A percentile compares a stretch with the other conserved stretches of the same genome.
Evolutionary conservation across 2,329 filamentous ascomycete species (phyloP).

Genomic region (Fonsecaea multimorphosa): DNA sequence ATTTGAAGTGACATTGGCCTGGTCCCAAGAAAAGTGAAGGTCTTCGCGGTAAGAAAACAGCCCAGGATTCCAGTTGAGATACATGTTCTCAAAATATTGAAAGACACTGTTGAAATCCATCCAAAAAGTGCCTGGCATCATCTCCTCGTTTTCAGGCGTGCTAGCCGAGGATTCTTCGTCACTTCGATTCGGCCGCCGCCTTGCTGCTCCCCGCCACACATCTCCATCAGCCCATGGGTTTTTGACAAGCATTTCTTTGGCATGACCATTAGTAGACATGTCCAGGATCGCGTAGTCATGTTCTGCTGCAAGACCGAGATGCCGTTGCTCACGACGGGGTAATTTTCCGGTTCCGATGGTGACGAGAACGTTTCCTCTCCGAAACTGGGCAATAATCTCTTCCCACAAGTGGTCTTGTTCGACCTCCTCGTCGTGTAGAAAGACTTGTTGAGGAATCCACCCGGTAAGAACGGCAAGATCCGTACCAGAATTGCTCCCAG

Average conservation of each 20-base stretch:
- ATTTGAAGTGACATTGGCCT: slow-evolving; percentile 48
- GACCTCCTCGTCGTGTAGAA: slow-evolving; percentile 84
- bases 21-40: slow-evolving; percentile 84
- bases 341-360: slow-evolving; percentile 90
- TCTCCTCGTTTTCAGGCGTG: slow-evolving; percentile 27
- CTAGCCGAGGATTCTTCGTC: slow-evolving; percentile 19
- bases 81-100: slow-evolving; percentile 93
- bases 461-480: slow-evolving; percentile 91
- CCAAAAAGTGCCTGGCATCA: slow-evolving; percentile 82
- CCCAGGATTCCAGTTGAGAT: slow-evolving; percentile 94
- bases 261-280: slow-evolving; percentile 68
- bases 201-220: slow-evolving; percentile 42
- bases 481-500: slow-evolving; percentile 94
- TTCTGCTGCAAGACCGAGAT: slow-evolving; percentile 81
- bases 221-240: slow-evolving; percentile 90
- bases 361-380: slow-evolving; percentile 79
- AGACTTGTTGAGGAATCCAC: slow-evolving; percentile 96
- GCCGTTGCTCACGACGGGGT: slow-evolving; percentile 75
- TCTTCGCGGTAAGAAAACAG: slow-evolving; percentile 84
- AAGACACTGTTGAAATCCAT: slow-evolving; percentile 85
- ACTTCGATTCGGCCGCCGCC: slow-evolving; percentile 35
- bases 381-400: slow-evolving; percentile 75
- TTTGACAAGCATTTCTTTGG: slow-evolving; percentile 79
- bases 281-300: slow-evolving; percentile 94
- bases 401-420: slow-evolving; percentile 78